Conservation (phyloP, 2,329 filamentous ascomycete genomes). For the Sarocladium brachiariae region DNA sequence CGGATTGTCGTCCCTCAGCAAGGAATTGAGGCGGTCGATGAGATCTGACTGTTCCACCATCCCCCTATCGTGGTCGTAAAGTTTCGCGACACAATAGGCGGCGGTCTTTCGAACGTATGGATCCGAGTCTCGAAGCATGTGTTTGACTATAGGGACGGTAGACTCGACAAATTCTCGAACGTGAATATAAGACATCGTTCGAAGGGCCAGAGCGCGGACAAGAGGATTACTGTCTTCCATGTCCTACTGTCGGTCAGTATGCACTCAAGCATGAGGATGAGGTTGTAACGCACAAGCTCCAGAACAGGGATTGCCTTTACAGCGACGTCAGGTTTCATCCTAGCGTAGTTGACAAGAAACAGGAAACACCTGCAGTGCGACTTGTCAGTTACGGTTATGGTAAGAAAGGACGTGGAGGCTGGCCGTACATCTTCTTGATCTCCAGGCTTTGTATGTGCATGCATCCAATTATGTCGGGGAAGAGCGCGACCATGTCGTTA, state of each 20-base stretch:
- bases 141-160: conserved; percentile 76
- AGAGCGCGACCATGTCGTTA: conserved; percentile 97
- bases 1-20: conserved; percentile 92
- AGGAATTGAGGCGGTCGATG: conserved; percentile 82
- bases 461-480: conserved; percentile 89
- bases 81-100: conserved; percentile 90
- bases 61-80: conserved; percentile 91
- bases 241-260: conserved; percentile 50
- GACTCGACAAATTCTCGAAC: conserved; percentile 93
- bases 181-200: conserved; percentile 96
- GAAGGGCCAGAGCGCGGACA: conserved; percentile 82
- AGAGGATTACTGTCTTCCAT: conserved; percentile 91
- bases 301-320: conserved; percentile 87
- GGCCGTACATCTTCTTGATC: conserved; percentile 94
- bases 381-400: conserved; percentile 2
- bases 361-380: conserved; percentile 78
- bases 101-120: conserved; percentile 98
- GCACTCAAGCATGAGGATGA: background rate
- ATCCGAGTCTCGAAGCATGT: conserved; percentile 75
- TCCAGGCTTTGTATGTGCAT: conserved; percentile 93
- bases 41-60: conserved; percentile 87
- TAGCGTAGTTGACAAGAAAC: conserved; percentile 93
- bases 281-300: conserved; percentile 53
- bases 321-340: conserved; percentile 89
- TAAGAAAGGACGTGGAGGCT: conserved; percentile 10